Conservation (phyloP, 345 rosid genomes). For the Hevea brasiliensis region DNA sequence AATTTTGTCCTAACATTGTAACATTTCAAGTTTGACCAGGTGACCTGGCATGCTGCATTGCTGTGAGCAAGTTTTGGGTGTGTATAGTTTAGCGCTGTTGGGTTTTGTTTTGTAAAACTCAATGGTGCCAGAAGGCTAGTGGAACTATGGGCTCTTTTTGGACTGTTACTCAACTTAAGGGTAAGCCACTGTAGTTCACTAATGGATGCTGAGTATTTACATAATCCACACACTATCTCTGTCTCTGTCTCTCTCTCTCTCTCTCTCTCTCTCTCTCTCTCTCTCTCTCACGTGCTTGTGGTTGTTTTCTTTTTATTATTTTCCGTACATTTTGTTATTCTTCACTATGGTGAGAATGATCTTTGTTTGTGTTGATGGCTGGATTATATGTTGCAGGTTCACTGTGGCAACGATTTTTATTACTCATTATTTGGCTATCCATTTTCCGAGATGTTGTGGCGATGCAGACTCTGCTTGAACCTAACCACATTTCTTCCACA, state of each 20-base stretch:
- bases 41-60: constrained; percentile 10
- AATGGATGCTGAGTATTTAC: constrained; percentile 9
- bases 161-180: constrained; percentile 43
- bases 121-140: constrained; percentile 50
- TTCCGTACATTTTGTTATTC: background rate
- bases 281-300: background rate
- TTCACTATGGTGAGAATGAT: background rate
- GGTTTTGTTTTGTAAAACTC: constrained; percentile 39
- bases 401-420: constrained; percentile 48
- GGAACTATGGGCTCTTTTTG: constrained; percentile 47
- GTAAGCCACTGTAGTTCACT: constrained; percentile 34
- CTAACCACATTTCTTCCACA: constrained; percentile 48
- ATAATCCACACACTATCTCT: background rate
- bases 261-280: background rate
- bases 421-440: constrained; percentile 64
- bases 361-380: constrained; percentile 25
- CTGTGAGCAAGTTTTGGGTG: constrained; percentile 14
- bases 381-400: constrained; percentile 52
- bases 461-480: constrained; percentile 34
- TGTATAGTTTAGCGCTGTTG: constrained; percentile 22
- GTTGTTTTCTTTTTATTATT: background rate
- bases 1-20: constrained; percentile 12
- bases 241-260: background rate
- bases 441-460: constrained; percentile 65
- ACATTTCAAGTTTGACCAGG: constrained; percentile 28